Evolutionary conservation across 2,329 filamentous ascomycete species (phyloP).

Genomic region (Alternaria sp.): DNA sequence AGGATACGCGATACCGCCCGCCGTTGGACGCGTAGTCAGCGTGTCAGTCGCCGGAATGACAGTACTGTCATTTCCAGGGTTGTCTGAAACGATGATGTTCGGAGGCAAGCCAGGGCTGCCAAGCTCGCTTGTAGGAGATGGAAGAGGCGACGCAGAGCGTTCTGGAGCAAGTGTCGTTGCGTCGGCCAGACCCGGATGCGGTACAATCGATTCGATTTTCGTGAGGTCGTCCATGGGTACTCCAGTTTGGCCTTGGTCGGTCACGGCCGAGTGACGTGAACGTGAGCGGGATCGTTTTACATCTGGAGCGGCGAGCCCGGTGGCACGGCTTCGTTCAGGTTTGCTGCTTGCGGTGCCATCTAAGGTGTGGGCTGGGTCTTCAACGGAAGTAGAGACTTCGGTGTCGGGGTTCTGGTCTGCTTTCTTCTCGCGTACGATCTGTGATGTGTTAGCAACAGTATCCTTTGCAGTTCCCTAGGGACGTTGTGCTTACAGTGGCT

Average conservation of each 20-base stretch:
- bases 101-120: not conserved
- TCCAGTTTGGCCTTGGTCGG: constrained; percentile 43
- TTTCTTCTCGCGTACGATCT: constrained; percentile 47
- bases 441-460: constrained; percentile 12
- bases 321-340: constrained; percentile 17
- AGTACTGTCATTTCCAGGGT: constrained; percentile 43
- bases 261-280: constrained; percentile 43
- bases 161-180: constrained; percentile 41
- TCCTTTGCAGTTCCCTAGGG: not conserved
- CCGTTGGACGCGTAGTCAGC: constrained; percentile 69
- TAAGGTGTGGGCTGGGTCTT: constrained; percentile 7
- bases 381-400: constrained; percentile 40
- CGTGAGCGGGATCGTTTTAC: constrained; percentile 34
- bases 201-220: constrained; percentile 25
- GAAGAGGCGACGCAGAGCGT: constrained; percentile 34
- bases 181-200: constrained; percentile 34
- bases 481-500: constrained; percentile 64
- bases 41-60: constrained; percentile 57
- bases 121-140: constrained; percentile 21
- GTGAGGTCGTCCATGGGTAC: constrained; percentile 32
- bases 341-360: constrained; percentile 49
- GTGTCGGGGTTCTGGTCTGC: constrained; percentile 35
- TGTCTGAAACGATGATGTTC: constrained; percentile 32
- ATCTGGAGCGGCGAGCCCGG: constrained; percentile 8
- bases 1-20: constrained; percentile 75